phyloP scores from a whole-genome alignment of 2,329 filamentous ascomycete genomes.

The Scytalidium lignicola region DNA sequence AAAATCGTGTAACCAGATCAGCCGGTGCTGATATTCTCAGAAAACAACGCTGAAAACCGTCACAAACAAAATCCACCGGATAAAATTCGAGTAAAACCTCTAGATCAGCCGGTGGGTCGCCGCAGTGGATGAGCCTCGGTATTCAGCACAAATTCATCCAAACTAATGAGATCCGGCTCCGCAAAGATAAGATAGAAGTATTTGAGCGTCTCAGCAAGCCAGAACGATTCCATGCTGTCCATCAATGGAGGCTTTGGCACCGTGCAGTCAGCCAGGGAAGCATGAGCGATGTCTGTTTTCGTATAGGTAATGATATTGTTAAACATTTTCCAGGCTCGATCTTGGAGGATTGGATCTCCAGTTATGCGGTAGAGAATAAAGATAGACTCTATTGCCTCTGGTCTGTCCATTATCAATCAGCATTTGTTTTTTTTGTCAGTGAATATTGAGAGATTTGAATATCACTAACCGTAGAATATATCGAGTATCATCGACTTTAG shows the following conservation, averaged over 20 bases:
- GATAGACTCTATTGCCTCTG: conserved; percentile 62
- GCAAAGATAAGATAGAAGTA: conserved; percentile 82
- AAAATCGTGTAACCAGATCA: too few relatives aligned
- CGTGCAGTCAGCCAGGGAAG: conserved; percentile 33
- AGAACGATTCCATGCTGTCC: conserved; percentile 61
- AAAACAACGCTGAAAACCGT: too few relatives aligned
- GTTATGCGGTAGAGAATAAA: conserved; percentile 45
- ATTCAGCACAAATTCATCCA: conserved; percentile 59
- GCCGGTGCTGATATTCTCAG: too few relatives aligned
- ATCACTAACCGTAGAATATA: conserved; percentile 3
- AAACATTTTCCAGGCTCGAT: conserved; percentile 40
- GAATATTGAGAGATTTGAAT: background rate
- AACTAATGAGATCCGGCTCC: conserved; percentile 51
- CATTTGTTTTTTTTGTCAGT: background rate
- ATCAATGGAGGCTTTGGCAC: conserved; percentile 17
- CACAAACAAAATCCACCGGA: too few relatives aligned
- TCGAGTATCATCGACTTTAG: conserved; percentile 5
- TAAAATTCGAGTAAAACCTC: too few relatives aligned
- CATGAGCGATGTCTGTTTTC: conserved; percentile 33
- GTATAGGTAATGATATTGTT: conserved; percentile 34
- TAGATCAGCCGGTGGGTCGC: conserved; percentile 5
- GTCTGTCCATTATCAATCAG: conserved; percentile 28
- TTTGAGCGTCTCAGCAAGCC: conserved; percentile 65
- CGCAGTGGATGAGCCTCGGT: conserved; percentile 27
- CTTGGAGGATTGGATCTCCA: conserved; percentile 24